Evolutionary conservation across 1,139 yeast genomes (phyloP).

Genomic region (Candida mesenterica): DNA sequence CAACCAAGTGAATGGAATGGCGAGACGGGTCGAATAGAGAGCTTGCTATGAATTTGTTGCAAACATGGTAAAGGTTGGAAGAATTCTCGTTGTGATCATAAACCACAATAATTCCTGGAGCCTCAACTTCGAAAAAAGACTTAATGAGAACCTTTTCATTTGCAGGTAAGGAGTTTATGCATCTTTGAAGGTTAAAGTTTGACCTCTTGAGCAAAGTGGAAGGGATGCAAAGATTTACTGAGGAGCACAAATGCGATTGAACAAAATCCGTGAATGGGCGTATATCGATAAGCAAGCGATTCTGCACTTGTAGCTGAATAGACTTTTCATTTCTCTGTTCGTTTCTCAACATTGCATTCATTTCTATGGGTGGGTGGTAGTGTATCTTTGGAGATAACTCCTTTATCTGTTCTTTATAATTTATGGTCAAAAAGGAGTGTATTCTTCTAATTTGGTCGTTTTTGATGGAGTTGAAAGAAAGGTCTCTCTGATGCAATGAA

Average conservation of each 20-base stretch:
- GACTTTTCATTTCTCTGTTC: not conserved
- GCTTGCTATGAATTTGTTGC: constrained; percentile 45
- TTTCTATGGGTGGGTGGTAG: constrained; percentile 4
- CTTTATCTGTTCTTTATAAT: constrained; percentile 13
- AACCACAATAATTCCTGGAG: constrained; percentile 18
- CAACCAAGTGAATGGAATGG: constrained; percentile 31
- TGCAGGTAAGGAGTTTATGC: constrained; percentile 55
- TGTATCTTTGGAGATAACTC: constrained; percentile 8
- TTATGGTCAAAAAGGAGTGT: constrained; percentile 14
- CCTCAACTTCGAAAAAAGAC: constrained; percentile 12
- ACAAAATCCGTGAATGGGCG: constrained; percentile 68
- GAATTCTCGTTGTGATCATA: constrained; percentile 38
- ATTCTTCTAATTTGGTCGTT: constrained; percentile 18
- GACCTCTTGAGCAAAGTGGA: constrained; percentile 72
- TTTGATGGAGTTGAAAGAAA: constrained; percentile 17
- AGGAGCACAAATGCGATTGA: constrained; percentile 47
- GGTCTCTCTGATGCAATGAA: constrained; percentile 10
- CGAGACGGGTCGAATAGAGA: constrained; percentile 23
- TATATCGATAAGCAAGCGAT: constrained; percentile 56
- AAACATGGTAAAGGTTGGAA: constrained; percentile 42
- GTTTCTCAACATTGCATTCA: not conserved
- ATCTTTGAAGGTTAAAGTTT: constrained; percentile 55
- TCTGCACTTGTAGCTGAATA: constrained; percentile 16
- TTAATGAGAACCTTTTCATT: constrained; percentile 36
- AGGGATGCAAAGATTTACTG: constrained; percentile 73